These are phyloP conservation scores for Mytilinidion resinicola DNA, from an alignment of 495 filamentous ascomycete species.

Conservation along the genomic window DNA sequence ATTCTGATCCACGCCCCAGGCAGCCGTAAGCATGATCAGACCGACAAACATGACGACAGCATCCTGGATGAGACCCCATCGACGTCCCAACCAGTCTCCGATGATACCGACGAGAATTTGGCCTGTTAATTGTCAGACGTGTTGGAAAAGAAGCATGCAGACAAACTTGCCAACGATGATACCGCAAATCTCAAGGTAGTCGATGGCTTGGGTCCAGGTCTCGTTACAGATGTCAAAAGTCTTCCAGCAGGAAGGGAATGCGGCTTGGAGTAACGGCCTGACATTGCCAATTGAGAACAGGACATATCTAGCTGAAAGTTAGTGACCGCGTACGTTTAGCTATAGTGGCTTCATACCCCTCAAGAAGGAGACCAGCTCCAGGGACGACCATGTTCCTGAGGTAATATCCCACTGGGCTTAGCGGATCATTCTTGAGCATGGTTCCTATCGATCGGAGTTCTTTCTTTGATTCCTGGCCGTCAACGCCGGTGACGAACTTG, in stretches of 20 bases:
- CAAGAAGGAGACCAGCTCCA: conserved; percentile 78
- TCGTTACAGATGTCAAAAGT: conserved; percentile 55
- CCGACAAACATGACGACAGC: conserved; percentile 88
- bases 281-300: conserved; percentile 92
- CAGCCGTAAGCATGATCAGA: conserved; percentile 76
- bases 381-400: conserved; percentile 82
- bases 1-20: conserved; percentile 75
- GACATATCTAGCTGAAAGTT: conserved; percentile 54
- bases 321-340: conserved; percentile 33
- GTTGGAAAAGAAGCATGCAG: background rate
- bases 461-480: conserved; percentile 54
- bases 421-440: conserved; percentile 75
- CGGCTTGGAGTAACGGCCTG: conserved; percentile 62
- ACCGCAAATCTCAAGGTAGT: conserved; percentile 80
- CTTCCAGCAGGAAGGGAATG: conserved; percentile 71
- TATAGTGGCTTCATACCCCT: conserved; percentile 51
- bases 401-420: conserved; percentile 75
- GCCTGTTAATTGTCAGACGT: conserved; percentile 9
- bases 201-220: conserved; percentile 69
- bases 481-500: conserved; percentile 63
- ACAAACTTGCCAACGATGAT: conserved; percentile 73
- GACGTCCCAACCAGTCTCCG: conserved; percentile 62
- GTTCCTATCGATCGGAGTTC: conserved; percentile 62
- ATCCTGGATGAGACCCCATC: conserved; percentile 90
- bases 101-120: conserved; percentile 60